These are phyloP conservation scores for Myriosclerotinia curreyana DNA, from an alignment of 2,329 filamentous ascomycete species.

Conservation along the genomic window DNA sequence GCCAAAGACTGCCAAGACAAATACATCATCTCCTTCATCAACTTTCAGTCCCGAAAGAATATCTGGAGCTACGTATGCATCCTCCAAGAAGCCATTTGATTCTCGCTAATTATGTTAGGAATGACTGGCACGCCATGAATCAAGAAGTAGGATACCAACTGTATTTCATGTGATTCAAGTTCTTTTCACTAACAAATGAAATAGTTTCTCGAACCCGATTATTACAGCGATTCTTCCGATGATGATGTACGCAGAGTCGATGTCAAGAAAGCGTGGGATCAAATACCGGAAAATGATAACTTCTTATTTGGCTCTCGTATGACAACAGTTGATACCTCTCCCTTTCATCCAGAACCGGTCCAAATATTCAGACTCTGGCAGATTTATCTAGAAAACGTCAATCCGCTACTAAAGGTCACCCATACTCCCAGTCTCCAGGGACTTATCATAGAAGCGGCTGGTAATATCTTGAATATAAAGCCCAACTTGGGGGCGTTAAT, in stretches of 20 bases:
- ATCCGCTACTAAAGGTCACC: constrained; percentile 69
- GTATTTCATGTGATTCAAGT: constrained; percentile 7
- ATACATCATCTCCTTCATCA: constrained; percentile 31
- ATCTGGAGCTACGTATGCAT: constrained; percentile 39
- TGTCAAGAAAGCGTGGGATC: constrained; percentile 48
- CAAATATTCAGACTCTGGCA: constrained; percentile 74
- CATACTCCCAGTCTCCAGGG: constrained; percentile 69
- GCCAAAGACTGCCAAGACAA: constrained; percentile 26
- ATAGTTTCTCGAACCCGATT: constrained; percentile 36
- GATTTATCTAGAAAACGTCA: constrained; percentile 68
- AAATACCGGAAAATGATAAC: constrained; percentile 44
- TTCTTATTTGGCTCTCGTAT: constrained; percentile 52
- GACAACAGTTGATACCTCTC: constrained; percentile 45
- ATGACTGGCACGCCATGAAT: constrained; percentile 48
- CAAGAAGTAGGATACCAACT: constrained; percentile 40
- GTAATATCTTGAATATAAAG: constrained; percentile 53
- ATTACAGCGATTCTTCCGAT: constrained; percentile 38
- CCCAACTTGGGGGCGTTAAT: constrained; percentile 59
- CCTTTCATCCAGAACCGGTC: constrained; percentile 54
- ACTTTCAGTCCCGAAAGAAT: constrained; percentile 35
- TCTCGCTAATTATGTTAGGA: constrained; percentile 41
- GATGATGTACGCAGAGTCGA: constrained; percentile 41
- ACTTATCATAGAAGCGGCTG: constrained; percentile 60
- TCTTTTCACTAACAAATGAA: constrained; percentile 24
- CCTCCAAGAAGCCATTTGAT: constrained; percentile 21